Base-by-base conservation (phyloP, 2,329 filamentous ascomycete species). In the Colletotrichum lindemuthianum region DNA sequence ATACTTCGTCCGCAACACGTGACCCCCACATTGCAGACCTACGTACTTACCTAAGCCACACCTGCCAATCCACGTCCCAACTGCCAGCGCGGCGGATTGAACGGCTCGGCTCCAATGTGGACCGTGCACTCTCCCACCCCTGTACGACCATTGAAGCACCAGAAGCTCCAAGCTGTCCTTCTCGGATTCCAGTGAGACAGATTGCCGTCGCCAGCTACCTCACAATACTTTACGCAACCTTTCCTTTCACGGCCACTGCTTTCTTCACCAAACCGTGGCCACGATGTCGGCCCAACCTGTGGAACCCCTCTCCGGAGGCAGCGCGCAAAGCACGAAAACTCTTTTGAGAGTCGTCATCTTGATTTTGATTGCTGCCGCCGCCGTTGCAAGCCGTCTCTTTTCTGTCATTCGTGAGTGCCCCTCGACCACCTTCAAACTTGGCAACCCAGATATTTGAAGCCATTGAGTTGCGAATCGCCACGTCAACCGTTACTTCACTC, bases 371-470 rank as follows among this genome's bases (percentile, higher is more conserved):
- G 96, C 96, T 69, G 93, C 88, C 63, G 94, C 96, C 68, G 93
- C 95, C 70, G 88, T 98, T 75, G 88, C 94, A 70, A 97, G 94
- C 80, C 92, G 96, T 80, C 85, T 99, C 71, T 99, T 99, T 86
- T 97, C 93, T 74, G 96, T 99, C 70, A 98, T 99, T 80, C 92
- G 96, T 95, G 88, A 77, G 92, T 87, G 65, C 61, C 59, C 53
- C 64, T 60, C 47, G 60, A 67, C 53, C 58, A 58, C 52, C 47
- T 44, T 13, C 39, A 13, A 12, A 54, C 39, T 33, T 24, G 13
- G 32, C 34, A 34, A 33, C 44, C 37, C 47, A 49, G 44, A 24
- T 24, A 43, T 12, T 55, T 40, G 33, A 48, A 44, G 44, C 63
- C 66, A 64, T 64, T 53, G 48, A 7, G 9, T n/a, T 1, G 63